These are phyloP conservation scores for Nidularia sp. DNA, from an alignment of 768 basidiomycete species.

Conservation along the genomic window DNA sequence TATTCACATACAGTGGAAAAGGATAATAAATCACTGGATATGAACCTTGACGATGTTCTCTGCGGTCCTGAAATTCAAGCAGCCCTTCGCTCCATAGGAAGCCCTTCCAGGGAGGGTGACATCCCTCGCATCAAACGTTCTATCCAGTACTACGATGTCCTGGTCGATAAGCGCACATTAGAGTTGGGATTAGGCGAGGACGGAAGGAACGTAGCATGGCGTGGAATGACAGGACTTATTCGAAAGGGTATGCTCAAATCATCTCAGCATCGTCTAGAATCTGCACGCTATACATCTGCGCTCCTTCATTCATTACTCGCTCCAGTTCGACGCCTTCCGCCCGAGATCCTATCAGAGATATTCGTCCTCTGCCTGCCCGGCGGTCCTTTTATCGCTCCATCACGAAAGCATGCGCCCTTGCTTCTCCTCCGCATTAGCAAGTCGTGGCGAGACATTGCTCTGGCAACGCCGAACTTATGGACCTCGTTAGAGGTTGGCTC, in stretches of 20 bases:
- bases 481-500: slow-evolving; percentile 8
- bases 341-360: slow-evolving; percentile 18
- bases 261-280: not conserved
- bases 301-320: slow-evolving; percentile 1
- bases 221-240: not conserved
- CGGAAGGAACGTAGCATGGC: not conserved
- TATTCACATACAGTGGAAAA: no score
- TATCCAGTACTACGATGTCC: not conserved
- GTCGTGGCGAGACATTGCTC: slow-evolving; percentile 21
- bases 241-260: not conserved
- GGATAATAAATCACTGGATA: no score
- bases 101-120: not conserved
- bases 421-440: slow-evolving; percentile 19
- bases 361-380: slow-evolving; percentile 14
- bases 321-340: slow-evolving; percentile 17
- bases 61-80: not conserved
- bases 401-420: slow-evolving; percentile 10
- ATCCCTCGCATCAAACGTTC: not conserved
- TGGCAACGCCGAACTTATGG: slow-evolving; percentile 24
- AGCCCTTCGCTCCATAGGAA: not conserved
- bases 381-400: slow-evolving; percentile 9
- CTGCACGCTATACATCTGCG: not conserved
- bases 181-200: not conserved
- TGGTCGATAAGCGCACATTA: not conserved
- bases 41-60: not conserved